phyloP scores from a whole-genome alignment of 305 asterid genomes.

The Fraxinus platypoda region DNA sequence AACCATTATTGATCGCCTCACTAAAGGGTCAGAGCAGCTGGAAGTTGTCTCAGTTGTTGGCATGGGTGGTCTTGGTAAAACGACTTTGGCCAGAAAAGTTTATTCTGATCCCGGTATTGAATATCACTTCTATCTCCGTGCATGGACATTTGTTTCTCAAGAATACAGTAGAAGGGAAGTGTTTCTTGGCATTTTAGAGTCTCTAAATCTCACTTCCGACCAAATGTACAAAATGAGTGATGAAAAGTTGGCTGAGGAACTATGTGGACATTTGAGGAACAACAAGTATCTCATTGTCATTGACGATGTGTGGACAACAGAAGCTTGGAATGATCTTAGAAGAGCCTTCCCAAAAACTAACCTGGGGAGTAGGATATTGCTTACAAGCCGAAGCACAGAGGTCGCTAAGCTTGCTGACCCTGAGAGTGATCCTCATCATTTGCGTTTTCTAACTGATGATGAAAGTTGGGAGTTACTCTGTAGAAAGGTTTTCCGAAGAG shows the following conservation, averaged over 20 bases:
- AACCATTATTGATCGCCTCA: constrained; percentile 21
- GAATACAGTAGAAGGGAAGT: constrained; percentile 29
- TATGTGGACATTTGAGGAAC: constrained; percentile 14
- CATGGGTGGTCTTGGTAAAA: constrained; percentile 37
- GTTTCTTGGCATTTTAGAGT: constrained; percentile 22
- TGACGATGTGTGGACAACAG: constrained; percentile 33
- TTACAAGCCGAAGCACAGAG: constrained; percentile 27
- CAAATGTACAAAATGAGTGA: constrained; percentile 17
- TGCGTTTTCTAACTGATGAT: constrained; percentile 21
- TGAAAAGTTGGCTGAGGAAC: constrained; percentile 21
- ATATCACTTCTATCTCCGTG: constrained; percentile 30
- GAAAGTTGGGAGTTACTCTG: constrained; percentile 35
- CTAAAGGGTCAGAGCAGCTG: constrained; percentile 15
- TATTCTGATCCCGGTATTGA: constrained; percentile 14
- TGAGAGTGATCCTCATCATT: constrained; percentile 13
- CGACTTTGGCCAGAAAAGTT: constrained; percentile 31
- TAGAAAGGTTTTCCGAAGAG: constrained; percentile 13
- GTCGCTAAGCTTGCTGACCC: constrained; percentile 27
- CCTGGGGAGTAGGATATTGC: constrained; percentile 24
- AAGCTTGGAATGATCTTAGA: constrained; percentile 33
- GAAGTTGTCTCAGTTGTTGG: constrained; percentile 31
- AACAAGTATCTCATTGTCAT: constrained; percentile 27
- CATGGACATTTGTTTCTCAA: constrained; percentile 35
- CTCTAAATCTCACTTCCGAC: constrained; percentile 4
- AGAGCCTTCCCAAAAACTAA: constrained; percentile 24